Base-by-base conservation (phyloP, 192 early-diverging fungal species). In the Coemansia sp. region DNA sequence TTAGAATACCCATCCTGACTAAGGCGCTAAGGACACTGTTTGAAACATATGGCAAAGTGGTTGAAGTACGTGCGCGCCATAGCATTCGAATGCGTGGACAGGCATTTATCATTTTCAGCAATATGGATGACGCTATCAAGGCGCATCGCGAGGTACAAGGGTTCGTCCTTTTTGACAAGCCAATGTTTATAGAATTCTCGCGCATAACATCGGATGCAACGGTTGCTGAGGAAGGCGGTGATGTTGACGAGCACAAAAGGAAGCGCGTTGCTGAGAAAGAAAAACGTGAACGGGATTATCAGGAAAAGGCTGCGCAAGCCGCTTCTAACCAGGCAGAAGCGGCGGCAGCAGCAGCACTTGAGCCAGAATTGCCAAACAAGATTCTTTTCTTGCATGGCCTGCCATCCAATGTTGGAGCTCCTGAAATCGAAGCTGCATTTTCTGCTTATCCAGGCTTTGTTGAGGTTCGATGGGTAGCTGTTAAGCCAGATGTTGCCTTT, bases 331-430 rank as follows among this genome's bases (percentile, higher is more conserved):
- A 46, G 58, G 47, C 65, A 26, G 51, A 36, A 32, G 45, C 41
- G 51, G 58, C 61, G 15, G 46, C 88, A 41, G 85, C 62, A 8
- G 54, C 87, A 39, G 85, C 91, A 13, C 90, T 93, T 36, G 92
- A 94, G 59, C 86, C 85, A 32, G 83, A 92, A 21, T 90, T 94
- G 41, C 90, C 96, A 39, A 99, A 99, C 87, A 90, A 86, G 64
- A 97, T 96, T 76, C 84, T 99, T 55, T 98, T 98, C 80, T 76
- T 99, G 56, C 93, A 98, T 76, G 90, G 92, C 52, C 67, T 99
- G 16, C 92, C 95, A 1, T 55, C 85, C 15, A 91, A 89, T 40
- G 87, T 90, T 10, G 85, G 87, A 2, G 88, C 89, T 59, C 73
- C 79, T 9, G 84, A 88, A 37, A 97, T 99, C 76, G 83, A 91